These are phyloP conservation scores for Trichomonas tenax DNA, from an alignment of 208 protist genomes.

Conservation along the genomic window DNA sequence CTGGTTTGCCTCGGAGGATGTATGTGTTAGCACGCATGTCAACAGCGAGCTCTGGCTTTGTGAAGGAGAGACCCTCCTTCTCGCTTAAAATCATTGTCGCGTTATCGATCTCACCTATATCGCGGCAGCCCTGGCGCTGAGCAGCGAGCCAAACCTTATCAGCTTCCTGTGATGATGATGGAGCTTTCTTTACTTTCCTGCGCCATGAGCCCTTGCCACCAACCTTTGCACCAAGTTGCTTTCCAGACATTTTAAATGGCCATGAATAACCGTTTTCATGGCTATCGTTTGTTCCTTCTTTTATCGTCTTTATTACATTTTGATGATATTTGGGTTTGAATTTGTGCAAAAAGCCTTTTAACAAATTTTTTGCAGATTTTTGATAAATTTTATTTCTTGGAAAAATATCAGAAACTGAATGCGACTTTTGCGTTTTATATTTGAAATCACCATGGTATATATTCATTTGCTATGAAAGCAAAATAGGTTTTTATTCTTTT, in stretches of 20 bases:
- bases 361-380: no score
- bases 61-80: background rate
- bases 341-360: no score
- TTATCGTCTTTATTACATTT: background rate
- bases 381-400: no score
- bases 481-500: no score
- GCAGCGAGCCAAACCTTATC: background rate
- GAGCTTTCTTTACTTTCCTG: background rate
- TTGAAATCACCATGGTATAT: no score
- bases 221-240: background rate
- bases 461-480: no score
- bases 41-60: background rate
- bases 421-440: no score
- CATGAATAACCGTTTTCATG: background rate
- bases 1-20: background rate
- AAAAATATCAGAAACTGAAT: no score
- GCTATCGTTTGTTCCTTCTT: background rate
- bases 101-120: background rate
- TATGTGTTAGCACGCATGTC: conserved; percentile 18
- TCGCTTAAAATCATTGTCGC: background rate
- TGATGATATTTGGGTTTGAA: no score
- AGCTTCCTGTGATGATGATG: background rate
- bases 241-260: background rate
- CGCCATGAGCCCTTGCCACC: background rate
- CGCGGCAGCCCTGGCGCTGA: background rate